Base-by-base conservation (phyloP, 108 stramenopile species). In the Cyclotella distinguenda region DNA sequence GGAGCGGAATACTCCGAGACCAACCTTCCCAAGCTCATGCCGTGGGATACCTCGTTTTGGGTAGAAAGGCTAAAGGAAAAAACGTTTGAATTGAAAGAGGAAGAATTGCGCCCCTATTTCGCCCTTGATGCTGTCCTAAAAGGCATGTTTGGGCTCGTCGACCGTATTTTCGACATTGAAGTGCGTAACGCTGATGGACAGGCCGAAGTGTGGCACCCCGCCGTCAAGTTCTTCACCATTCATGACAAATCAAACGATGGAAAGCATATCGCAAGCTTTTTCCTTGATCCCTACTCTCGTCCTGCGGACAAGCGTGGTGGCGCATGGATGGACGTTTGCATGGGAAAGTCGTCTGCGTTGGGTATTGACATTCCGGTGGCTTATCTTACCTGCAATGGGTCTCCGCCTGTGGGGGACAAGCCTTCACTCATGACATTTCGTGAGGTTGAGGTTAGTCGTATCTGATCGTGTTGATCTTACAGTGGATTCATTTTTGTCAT, bases 331-430 rank as follows among this genome's bases (percentile, higher is more conserved):
- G 96, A 82, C 65, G 93, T 89, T 49, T 97, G 97, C 71, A 69
- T 96, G 49, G 96, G 96, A 18, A 95, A 96, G 60, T 84, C 82
- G 18, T 77, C 88, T 36, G 96, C 93, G 9, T 58, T 89, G 6
- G 72, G 77, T 8, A 79, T 91, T 38, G 86, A 93, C 31, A 70
- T 87, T 44, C 97, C 99, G 4, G 96, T 98, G 12, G 99, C 99
- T 1, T 97, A 99, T 82, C 68, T 99, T 53, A 97, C 97, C 6
- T 98, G 97, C 90, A 99, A 99, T 59, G 97, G 97, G n/a, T 90
- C 92, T 34, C 97, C 97, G 25, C 99, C 97, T 12, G 91, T 97
- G 13, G 97, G 88, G 16, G 84, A 89, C 33, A 93, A 83, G 61
- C 99, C 99, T 16, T 89, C 89, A 42, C 90, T 99, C 54, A 98